Evolutionary conservation across 805 yeast species (phyloP).

Genomic region (Candida palmyrensis): DNA sequence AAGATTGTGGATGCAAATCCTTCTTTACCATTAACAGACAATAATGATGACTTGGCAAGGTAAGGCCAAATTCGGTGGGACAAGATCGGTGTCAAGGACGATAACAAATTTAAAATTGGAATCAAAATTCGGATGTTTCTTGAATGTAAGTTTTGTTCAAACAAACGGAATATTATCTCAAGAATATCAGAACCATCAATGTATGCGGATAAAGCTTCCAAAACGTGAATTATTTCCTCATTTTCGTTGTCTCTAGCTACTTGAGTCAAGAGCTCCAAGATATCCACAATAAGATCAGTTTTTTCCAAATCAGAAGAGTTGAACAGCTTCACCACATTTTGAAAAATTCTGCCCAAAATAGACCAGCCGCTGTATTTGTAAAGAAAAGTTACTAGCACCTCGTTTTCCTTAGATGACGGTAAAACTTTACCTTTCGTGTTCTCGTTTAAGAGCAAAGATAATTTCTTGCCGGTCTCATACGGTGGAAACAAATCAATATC

Average conservation of each 20-base stretch:
- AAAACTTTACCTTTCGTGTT: constrained; percentile 71
- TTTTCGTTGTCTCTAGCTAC: constrained; percentile 36
- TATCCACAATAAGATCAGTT: constrained; percentile 37
- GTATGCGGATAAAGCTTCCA: constrained; percentile 41
- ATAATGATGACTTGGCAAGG: constrained; percentile 58
- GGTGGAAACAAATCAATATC: constrained; percentile 53
- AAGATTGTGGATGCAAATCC: constrained; percentile 58
- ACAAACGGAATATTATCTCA: constrained; percentile 58
- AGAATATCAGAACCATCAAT: constrained; percentile 54
- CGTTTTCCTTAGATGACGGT: constrained; percentile 36
- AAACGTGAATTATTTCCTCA: constrained; percentile 17
- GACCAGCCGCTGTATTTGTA: constrained; percentile 86
- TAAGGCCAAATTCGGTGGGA: constrained; percentile 79
- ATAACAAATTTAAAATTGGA: constrained; percentile 45
- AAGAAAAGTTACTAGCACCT: constrained; percentile 56
- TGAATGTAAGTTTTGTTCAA: constrained; percentile 61
- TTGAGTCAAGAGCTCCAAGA: constrained; percentile 46
- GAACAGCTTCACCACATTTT: constrained; percentile 47
- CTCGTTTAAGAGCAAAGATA: constrained; percentile 36
- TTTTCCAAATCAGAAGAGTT: constrained; percentile 34
- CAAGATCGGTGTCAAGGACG: constrained; percentile 41
- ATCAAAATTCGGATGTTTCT: constrained; percentile 44
- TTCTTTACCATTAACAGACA: constrained; percentile 56
- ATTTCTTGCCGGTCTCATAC: constrained; percentile 42
- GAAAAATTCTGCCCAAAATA: constrained; percentile 69